Evolutionary conservation across 108 stramenopile species (phyloP), one percentile per base, ranked within the genome.

Genomic region (Schizochytrium sp.): DNA sequence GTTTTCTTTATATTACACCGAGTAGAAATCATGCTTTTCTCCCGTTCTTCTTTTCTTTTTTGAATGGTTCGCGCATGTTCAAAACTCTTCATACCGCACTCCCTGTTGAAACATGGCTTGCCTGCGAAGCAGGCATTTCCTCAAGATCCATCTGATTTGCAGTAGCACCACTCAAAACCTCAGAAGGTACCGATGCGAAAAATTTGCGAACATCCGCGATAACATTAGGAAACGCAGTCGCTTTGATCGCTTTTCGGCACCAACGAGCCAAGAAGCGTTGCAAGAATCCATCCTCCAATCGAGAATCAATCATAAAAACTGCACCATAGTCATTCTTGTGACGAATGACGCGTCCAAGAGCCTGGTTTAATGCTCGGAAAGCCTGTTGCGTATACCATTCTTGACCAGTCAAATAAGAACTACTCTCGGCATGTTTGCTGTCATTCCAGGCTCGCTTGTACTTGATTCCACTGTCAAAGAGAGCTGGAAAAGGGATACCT

Each of bases 371-470:
- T 1, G 97, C 97, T 10, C 96, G 94, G 72, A 95, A 96, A 4
- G 97, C 97, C 90, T 98, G 96, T 87, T 96, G 96, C 4, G 91
- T n/a, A 90, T 98, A 98, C 96, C 96, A 98, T 49, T 96, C 95
- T 2, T 58, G 12, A 0, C 97, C 64, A 7, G 42, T 12, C 64
- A 69, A 38, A 15, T 69, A 12, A 44, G 38, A 3, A 1, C 46
- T 28, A n/a, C 45, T 28, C 28, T 45, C 61, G 46, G 15, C 3
- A 2, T 40, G 53, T 45, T 90, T 90, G 61, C 47, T 64, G 55
- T 96, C 94, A 89, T 96, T 96, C 94, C 95, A 97, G 42, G 69
- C 56, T 87, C 88, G 91, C 93, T 97, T 97, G 61, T 95, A 92
- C 87, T 91, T 93, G 57, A 96, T 96, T 90, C 92, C 89, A 83